A percentile compares a stretch with the other conserved stretches of the same genome.
phyloP scores from a whole-genome alignment of 2,329 filamentous ascomycete species.

The Cladophialophora chaetospira region DNA sequence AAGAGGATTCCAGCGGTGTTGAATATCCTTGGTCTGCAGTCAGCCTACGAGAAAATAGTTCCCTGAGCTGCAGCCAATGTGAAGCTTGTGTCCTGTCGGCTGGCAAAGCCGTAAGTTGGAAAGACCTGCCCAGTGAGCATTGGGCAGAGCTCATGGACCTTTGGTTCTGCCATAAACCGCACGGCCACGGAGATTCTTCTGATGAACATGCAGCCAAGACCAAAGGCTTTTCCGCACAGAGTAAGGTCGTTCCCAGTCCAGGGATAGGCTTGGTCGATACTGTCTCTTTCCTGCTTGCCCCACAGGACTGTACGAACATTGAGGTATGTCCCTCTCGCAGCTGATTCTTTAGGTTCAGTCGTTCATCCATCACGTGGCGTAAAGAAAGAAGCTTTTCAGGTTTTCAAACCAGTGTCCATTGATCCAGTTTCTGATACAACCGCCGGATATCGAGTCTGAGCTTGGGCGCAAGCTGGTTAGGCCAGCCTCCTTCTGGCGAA shows the following conservation, averaged over 20 bases:
- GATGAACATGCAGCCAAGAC: conserved; percentile 54
- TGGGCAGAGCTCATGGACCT: conserved; percentile 99
- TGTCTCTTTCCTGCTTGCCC: conserved; percentile 70
- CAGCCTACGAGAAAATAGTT: conserved; percentile 43
- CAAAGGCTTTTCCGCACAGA: conserved; percentile 83
- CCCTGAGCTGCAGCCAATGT: conserved; percentile 46
- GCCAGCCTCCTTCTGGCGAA: conserved; percentile 31
- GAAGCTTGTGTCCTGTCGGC: conserved; percentile 36
- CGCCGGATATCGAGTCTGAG: conserved; percentile 53
- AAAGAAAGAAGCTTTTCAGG: conserved; percentile 58
- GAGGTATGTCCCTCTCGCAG: conserved; percentile 37
- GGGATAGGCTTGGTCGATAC: conserved; percentile 79
- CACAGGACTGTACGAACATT: conserved; percentile 62
- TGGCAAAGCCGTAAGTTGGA: conserved; percentile 64
- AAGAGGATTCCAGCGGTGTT: conserved; percentile 16
- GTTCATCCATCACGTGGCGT: conserved; percentile 44
- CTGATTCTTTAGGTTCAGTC: not conserved
- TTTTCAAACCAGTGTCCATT: conserved; percentile 37
- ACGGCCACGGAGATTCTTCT: conserved; percentile 41
- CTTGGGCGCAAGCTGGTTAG: conserved; percentile 12
- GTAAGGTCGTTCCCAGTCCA: conserved; percentile 65
- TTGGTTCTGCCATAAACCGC: conserved; percentile 97
- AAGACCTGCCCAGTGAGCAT: conserved; percentile 90
- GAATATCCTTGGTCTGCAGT: conserved; percentile 35
- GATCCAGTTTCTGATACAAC: conserved; percentile 61